phyloP scores from a whole-genome alignment of 2,329 filamentous ascomycete genomes.

The Epichloe festucae region DNA sequence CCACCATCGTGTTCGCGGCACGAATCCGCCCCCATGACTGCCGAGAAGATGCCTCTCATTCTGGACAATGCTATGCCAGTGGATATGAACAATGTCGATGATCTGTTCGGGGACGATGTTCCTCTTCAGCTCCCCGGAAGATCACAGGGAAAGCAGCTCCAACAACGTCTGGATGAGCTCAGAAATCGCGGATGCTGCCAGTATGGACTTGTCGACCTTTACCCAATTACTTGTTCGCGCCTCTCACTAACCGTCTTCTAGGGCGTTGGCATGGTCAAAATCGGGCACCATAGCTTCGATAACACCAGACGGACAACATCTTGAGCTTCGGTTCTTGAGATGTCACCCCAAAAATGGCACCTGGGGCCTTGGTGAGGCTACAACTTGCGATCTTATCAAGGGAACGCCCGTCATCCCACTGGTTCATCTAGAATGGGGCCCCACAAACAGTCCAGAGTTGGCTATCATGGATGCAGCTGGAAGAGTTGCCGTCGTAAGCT shows the following conservation, averaged over 20 bases:
- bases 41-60: constrained; percentile 31
- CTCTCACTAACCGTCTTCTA: constrained; percentile 21
- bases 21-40: constrained; percentile 17
- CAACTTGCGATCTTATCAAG: constrained; percentile 45
- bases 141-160: constrained; percentile 44
- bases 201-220: constrained; percentile 36
- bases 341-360: constrained; percentile 54
- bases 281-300: constrained; percentile 77
- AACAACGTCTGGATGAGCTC: constrained; percentile 64
- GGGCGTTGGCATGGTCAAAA: constrained; percentile 78
- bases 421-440: constrained; percentile 72
- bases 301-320: constrained; percentile 51
- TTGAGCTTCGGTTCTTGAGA: constrained; percentile 62
- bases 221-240: background rate
- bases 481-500: constrained; percentile 60
- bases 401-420: constrained; percentile 53
- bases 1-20: background rate
- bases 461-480: constrained; percentile 73
- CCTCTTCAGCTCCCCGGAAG: constrained; percentile 40
- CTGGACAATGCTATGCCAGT: constrained; percentile 32
- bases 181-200: constrained; percentile 66
- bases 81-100: constrained; percentile 50
- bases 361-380: constrained; percentile 69
- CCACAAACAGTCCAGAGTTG: constrained; percentile 60
- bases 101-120: constrained; percentile 63